Evolutionary conservation across 495 filamentous ascomycete genomes (phyloP).

Genomic region (Penicillium psychrofluorescens): DNA sequence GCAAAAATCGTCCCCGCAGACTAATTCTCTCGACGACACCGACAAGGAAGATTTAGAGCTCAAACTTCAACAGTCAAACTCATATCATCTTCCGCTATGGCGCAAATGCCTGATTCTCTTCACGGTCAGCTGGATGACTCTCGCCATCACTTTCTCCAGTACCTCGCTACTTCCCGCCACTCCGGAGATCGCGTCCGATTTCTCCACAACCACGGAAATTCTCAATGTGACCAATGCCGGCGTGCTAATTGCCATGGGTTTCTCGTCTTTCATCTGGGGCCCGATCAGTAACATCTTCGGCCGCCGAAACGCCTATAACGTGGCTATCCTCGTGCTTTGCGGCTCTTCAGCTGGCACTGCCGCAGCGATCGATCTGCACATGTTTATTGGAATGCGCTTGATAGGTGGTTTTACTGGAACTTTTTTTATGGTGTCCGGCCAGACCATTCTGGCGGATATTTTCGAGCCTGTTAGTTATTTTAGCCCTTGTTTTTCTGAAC

Average conservation of each 20-base stretch:
- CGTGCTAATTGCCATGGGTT: slow-evolving; percentile 50
- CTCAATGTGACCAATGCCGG: slow-evolving; percentile 41
- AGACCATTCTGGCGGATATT: slow-evolving; percentile 41
- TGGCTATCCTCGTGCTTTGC: slow-evolving; percentile 30
- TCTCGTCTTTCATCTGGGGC: slow-evolving; percentile 47
- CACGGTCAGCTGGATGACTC: slow-evolving; percentile 36
- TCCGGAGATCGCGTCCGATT: slow-evolving; percentile 34
- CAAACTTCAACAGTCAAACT: slow-evolving; percentile 10
- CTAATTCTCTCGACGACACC: slow-evolving; percentile 10
- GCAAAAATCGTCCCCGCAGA: slow-evolving; percentile 14
- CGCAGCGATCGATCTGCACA: slow-evolving; percentile 21
- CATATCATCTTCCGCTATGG: slow-evolving; percentile 28
- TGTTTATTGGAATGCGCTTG: slow-evolving; percentile 35
- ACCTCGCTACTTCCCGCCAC: slow-evolving; percentile 35
- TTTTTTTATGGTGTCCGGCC: slow-evolving; percentile 41
- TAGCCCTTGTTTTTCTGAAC: neutral
- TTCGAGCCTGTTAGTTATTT: slow-evolving; percentile 32
- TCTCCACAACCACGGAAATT: slow-evolving; percentile 29
- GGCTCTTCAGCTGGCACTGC: slow-evolving; percentile 29
- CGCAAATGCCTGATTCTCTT: slow-evolving; percentile 38
- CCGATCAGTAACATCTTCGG: slow-evolving; percentile 37
- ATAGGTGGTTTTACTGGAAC: slow-evolving; percentile 37
- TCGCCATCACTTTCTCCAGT: slow-evolving; percentile 35
- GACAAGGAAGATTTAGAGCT: slow-evolving; percentile 5
- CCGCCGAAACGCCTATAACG: slow-evolving; percentile 26